A percentile compares a stretch with the other conserved stretches of the same genome.
phyloP scores from a whole-genome alignment of 345 rosid genomes.

The Erysimum cheiranthoides region DNA sequence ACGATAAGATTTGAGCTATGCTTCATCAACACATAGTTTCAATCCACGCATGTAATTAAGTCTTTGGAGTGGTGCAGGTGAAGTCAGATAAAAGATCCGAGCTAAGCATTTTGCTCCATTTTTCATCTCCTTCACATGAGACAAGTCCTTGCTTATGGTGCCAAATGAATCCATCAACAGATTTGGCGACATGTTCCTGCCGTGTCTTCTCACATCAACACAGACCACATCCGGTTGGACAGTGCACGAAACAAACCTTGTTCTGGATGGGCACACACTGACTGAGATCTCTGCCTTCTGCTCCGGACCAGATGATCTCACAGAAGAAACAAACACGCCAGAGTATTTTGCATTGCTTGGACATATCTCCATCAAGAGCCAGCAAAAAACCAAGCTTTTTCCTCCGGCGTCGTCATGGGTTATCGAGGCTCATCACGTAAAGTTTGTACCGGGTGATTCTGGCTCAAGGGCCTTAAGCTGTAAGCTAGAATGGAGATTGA shows the following conservation, averaged over 20 bases:
- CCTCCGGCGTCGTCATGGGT: conserved; percentile 65
- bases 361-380: conserved; percentile 47
- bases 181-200: conserved; percentile 53
- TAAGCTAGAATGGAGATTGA: conserved; percentile 63
- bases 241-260: conserved; percentile 52
- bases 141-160: conserved; percentile 57
- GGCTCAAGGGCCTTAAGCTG: conserved; percentile 53
- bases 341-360: conserved; percentile 71
- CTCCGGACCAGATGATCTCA: conserved; percentile 50
- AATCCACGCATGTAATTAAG: background rate
- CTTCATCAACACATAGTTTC: background rate
- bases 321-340: conserved; percentile 31
- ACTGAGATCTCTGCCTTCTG: conserved; percentile 65
- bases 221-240: conserved; percentile 54
- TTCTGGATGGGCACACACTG: conserved; percentile 53
- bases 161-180: conserved; percentile 45
- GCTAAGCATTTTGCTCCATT: conserved; percentile 61
- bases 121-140: conserved; percentile 52
- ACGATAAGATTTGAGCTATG: background rate
- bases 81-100: conserved; percentile 59
- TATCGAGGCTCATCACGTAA: conserved; percentile 50
- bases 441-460: conserved; percentile 48
- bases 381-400: conserved; percentile 48
- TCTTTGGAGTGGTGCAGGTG: conserved; percentile 56
- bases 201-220: conserved; percentile 43